Evolutionary conservation across 352 stramenopile species (phyloP).

Genomic region (Aphanomyces euteiches): DNA sequence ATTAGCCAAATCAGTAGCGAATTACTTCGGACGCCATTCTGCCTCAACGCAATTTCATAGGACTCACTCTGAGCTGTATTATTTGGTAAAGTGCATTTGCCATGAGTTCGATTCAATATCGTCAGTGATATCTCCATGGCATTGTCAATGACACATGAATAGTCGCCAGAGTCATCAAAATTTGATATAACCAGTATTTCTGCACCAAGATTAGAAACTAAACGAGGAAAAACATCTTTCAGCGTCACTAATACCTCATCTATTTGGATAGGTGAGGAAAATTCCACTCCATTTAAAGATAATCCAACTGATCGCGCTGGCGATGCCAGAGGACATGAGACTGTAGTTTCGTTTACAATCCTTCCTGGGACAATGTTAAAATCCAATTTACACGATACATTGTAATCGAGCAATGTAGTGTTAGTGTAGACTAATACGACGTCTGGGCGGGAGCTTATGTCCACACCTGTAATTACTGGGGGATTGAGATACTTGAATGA

Average conservation of each 20-base stretch:
- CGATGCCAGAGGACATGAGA: not conserved
- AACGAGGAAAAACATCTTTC: not conserved
- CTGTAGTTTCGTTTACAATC: not conserved
- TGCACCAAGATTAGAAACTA: not conserved
- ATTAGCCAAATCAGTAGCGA: conserved; percentile 7
- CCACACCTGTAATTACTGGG: not conserved
- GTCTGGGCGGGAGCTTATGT: not conserved
- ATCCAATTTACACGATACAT: not conserved
- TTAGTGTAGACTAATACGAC: not conserved
- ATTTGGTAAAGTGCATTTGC: not conserved
- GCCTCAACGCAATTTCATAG: not conserved
- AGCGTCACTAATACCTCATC: not conserved
- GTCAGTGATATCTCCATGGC: not conserved
- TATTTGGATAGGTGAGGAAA: not conserved
- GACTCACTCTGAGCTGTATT: not conserved
- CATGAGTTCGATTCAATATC: not conserved
- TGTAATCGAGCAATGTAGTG: not conserved
- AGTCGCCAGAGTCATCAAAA: not conserved
- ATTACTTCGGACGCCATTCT: not conserved
- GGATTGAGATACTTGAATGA: not conserved
- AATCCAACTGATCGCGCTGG: not conserved
- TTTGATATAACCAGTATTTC: not conserved
- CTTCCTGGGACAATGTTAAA: not conserved
- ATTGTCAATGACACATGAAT: not conserved
- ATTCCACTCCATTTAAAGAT: not conserved